Evolutionary conservation across 345 rosid species (phyloP), one percentile per base, ranked within the genome.

Genomic region (Isatis tinctoria): DNA sequence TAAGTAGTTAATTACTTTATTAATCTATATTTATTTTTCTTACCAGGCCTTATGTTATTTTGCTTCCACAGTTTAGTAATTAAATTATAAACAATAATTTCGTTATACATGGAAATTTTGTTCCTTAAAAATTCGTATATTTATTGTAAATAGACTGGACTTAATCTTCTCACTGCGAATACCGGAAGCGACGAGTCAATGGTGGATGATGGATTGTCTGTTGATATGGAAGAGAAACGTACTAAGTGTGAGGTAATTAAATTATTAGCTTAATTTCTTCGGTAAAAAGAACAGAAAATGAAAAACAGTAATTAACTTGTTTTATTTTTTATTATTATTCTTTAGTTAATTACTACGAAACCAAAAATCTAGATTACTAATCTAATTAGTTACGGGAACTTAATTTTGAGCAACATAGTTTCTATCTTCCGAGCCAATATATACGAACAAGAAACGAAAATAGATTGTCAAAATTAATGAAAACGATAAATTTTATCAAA

Each of bases 171-270:
- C 51, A 80, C 86, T 16, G 85, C 86, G 51, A 85, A 85, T 41
- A 76, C 88, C 5, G 84, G 96, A 86, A 94, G 97, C 76, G 96
- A 92, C 74, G 88, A 91, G 72, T 92, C 97, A 16, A 83, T 83
- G 27, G 90, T 90, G 53, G 97, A 90, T 74, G 97, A 90, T 78
- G 97, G 92, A 13, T 72, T 86, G 0, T 91, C 97, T 37, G 82
- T 91, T 5, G 88, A 88, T 32, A 72, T 72, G 70, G 93, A 90
- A 64, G 87, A 90, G 12, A 86, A 83, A 54, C 74, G 87, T 76
- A 60, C 87, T 32, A 85, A 82, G 65, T 79, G 5, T 67, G 93
- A 90, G 97, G 98, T 94, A 22, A 61, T 30, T 17, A 40, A 22
- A 47, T 58, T 43, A 16, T 14, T 69, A 69, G 37, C 58, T 69